These are phyloP conservation scores for Phaeotremella skinneri DNA, from an alignment of 768 basidiomycete species.

Conservation along the genomic window DNA sequence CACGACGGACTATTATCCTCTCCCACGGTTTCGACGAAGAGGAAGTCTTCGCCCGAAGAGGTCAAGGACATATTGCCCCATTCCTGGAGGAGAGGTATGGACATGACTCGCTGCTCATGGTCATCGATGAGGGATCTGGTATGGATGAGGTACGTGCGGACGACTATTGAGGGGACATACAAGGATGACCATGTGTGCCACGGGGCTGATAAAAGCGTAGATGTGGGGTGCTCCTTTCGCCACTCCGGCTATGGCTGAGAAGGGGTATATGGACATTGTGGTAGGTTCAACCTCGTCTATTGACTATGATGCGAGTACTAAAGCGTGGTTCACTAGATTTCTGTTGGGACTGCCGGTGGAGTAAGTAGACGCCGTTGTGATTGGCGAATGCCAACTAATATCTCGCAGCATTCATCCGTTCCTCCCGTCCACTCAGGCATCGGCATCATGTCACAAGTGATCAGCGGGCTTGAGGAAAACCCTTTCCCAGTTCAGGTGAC, in stretches of 20 bases:
- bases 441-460: constrained; percentile 42
- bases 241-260: constrained; percentile 42
- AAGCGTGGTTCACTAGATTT: constrained; percentile 19
- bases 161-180: neutral
- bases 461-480: constrained; percentile 39
- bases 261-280: constrained; percentile 47
- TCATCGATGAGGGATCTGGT: constrained; percentile 44
- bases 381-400: neutral
- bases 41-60: constrained; percentile 45
- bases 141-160: constrained; percentile 35
- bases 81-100: constrained; percentile 46
- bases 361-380: constrained; percentile 20
- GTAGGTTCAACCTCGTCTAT: constrained; percentile 17
- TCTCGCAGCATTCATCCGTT: constrained; percentile 41
- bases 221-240: constrained; percentile 44
- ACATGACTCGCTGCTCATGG: constrained; percentile 40
- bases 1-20: constrained; percentile 44
- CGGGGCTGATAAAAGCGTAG: constrained; percentile 7
- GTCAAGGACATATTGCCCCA: constrained; percentile 44
- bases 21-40: constrained; percentile 49
- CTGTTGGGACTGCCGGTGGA: constrained; percentile 48
- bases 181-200: neutral
- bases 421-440: constrained; percentile 47
- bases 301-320: neutral
- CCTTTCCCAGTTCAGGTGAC: constrained; percentile 39